Evolutionary conservation across 805 yeast species (phyloP).

Genomic region (Candida saitoana): DNA sequence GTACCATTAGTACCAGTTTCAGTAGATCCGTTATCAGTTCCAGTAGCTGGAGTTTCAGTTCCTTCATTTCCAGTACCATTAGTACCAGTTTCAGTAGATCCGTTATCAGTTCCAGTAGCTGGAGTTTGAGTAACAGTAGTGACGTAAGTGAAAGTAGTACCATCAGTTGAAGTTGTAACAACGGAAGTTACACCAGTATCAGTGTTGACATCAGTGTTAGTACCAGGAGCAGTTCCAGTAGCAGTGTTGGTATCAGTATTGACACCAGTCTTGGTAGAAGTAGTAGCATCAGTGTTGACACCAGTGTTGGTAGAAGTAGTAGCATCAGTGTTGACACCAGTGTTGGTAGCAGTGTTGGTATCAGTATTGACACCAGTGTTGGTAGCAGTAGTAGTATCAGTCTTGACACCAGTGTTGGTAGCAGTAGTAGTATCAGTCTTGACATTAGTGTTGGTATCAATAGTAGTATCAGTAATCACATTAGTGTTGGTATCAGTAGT

Average conservation of each 20-base stretch:
- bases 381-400: not conserved
- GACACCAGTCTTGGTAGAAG: not conserved
- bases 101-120: not conserved
- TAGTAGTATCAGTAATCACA: not conserved
- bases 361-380: not conserved
- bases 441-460: not conserved
- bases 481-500: not conserved
- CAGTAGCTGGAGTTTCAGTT: not conserved
- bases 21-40: not conserved
- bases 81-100: conserved; percentile 1
- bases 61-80: not conserved
- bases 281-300: not conserved
- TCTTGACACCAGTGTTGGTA: not conserved
- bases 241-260: not conserved
- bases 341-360: not conserved
- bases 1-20: not conserved
- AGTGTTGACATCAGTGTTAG: not conserved
- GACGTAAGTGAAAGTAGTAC: not conserved
- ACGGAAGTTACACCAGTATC: not conserved
- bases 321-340: not conserved
- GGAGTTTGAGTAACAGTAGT: not conserved
- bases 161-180: not conserved
- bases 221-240: not conserved
- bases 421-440: not conserved
- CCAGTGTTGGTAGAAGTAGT: not conserved